Base-by-base conservation (phyloP, 805 yeast genomes). In the Cyberlindnera amylophila region DNA sequence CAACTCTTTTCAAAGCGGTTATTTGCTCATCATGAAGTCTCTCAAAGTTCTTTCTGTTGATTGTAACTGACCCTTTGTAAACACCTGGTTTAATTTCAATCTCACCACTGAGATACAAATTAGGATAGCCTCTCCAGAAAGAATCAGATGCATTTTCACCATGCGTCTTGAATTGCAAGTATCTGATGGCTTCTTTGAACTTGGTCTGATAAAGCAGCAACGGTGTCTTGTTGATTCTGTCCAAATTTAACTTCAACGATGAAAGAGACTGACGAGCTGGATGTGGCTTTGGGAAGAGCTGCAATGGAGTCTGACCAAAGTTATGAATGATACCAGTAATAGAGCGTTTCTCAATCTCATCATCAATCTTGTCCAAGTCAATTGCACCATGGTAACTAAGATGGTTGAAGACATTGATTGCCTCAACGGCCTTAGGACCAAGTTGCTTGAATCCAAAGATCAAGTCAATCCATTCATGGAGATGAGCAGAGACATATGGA, bases 271-370 rank as follows among this genome's bases (percentile, higher is more conserved):
- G 75, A 41, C 72, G 68, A 19, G 56, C 49, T 1, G 84, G 82
- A 60, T 88, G 96, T 0, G 89, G 82, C 39, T 72, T 74, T 14
- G 65, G 67, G 52, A 89, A 86, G 10, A 89, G 65, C 52, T 83
- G 86, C 37, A 74, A 57, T 1, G 96, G 96, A 0, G 95, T 88
- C 58, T 88, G 96, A 0, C 96, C 96, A 69, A 88, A 88, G 61
- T 88, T 88, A 58, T 89, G 93, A 39, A 88, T 88, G 52, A 85
- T 84, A 2, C 95, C 90, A 17, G 87, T 83, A 3, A 84, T 72
- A 1, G 95, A 91, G 30, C 79, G 69, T 49, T 81, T 72, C 61
- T 88, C 95, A 47, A 74, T 71, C 29, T 80, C 87, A 56, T 87
- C 90, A 46, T 76, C 71, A 43, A 88, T 82, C 17, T 71, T 71